phyloP scores from a whole-genome alignment of 2,329 filamentous ascomycete species.

The Aureobasidium musti region DNA sequence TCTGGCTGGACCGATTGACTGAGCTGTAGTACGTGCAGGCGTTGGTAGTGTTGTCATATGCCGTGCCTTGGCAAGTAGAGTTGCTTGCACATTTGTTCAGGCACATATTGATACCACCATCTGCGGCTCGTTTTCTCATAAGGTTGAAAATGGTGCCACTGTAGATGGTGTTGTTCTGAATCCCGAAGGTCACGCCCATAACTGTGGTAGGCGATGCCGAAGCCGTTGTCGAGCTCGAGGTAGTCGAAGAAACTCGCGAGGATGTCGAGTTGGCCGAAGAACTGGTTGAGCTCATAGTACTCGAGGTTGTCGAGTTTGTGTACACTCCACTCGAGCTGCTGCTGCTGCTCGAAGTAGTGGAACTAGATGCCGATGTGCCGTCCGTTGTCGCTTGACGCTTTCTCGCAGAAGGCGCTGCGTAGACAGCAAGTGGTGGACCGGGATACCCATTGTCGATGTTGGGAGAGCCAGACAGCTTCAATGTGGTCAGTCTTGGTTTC shows the following conservation, averaged over 20 bases:
- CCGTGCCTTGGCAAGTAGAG: background rate
- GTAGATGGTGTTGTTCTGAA: slow-evolving; percentile 11
- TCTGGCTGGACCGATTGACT: background rate
- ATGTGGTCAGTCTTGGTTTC: background rate
- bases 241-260: background rate
- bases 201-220: background rate
- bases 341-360: too few relatives aligned
- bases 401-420: background rate
- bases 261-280: background rate
- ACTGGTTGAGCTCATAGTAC: background rate
- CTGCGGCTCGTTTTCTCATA: background rate
- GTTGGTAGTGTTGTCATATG: background rate
- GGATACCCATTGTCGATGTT: background rate
- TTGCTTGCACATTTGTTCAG: slow-evolving; percentile 20
- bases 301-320: background rate
- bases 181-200: background rate
- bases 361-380: background rate
- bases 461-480: background rate
- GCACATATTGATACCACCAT: background rate
- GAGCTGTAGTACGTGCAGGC: slow-evolving; percentile 12
- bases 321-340: background rate
- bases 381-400: background rate
- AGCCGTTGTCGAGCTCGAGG: background rate
- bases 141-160: background rate
- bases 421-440: background rate